A percentile compares a stretch with the other conserved stretches of the same genome.
Conservation (phyloP, 2,329 filamentous ascomycete genomes). For the Hirsutella thompsonii region DNA sequence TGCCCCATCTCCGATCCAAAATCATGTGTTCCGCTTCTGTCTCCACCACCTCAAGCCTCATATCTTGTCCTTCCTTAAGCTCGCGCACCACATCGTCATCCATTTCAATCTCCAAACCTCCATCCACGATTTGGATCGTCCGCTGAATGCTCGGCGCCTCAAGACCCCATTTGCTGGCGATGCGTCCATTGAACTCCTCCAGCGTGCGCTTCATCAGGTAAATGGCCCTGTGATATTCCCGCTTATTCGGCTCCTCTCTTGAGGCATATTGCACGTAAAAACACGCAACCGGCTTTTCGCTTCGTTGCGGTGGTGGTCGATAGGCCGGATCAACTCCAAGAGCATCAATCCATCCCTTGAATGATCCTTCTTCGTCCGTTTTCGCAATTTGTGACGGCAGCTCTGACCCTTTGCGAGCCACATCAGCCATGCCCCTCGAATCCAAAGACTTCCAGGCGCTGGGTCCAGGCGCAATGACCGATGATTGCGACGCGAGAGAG, state of each 20-base stretch:
- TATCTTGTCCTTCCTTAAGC: conserved; percentile 82
- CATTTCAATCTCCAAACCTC: conserved; percentile 70
- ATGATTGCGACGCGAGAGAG: conserved; percentile 46
- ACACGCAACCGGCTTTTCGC: conserved; percentile 66
- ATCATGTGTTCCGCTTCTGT: conserved; percentile 17
- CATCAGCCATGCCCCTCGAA: conserved; percentile 36
- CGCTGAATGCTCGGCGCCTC: conserved; percentile 60
- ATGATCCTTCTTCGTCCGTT: conserved; percentile 47
- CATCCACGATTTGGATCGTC: conserved; percentile 58
- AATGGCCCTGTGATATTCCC: conserved; percentile 67
- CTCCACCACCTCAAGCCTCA: conserved; percentile 57
- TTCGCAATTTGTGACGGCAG: conserved; percentile 39
- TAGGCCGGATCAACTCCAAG: conserved; percentile 82
- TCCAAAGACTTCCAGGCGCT: conserved; percentile 47
- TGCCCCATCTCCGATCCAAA: conserved; percentile 48
- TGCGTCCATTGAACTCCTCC: conserved; percentile 56
- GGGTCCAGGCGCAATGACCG: conserved; percentile 23
- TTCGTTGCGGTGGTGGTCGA: conserved; percentile 60
- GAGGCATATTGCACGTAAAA: conserved; percentile 62
- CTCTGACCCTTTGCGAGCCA: conserved; percentile 32
- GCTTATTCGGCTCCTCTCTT: conserved; percentile 32
- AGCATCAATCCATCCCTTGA: conserved; percentile 81
- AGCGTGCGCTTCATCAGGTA: conserved; percentile 71
- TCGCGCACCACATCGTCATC: conserved; percentile 83
- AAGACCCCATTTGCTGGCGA: conserved; percentile 70